Conservation (phyloP, 805 yeast species). For the Kuraishia piskuri region DNA sequence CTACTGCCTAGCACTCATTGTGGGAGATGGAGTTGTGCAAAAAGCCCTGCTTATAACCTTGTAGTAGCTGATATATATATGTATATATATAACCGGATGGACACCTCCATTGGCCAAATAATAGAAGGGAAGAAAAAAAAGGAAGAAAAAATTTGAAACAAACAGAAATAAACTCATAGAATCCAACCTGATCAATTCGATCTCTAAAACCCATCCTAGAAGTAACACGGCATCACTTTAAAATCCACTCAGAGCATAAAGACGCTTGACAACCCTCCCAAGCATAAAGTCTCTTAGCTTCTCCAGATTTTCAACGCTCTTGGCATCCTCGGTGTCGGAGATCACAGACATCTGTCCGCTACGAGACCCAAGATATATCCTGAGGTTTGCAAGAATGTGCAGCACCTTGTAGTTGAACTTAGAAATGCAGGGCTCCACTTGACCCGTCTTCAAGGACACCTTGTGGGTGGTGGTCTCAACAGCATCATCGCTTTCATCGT, state of each 20-base stretch:
- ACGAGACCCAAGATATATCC: constrained; percentile 20
- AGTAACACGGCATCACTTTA: too few species aligned
- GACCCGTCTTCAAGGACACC: not conserved
- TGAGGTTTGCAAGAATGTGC: constrained; percentile 19
- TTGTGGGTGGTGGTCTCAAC: constrained; percentile 5
- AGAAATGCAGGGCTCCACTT: constrained; percentile 11
- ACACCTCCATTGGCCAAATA: not conserved
- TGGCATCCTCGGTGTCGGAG: not conserved
- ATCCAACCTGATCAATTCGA: too few species aligned
- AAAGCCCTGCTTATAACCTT: too few species aligned
- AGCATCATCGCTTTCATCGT: constrained; percentile 3
- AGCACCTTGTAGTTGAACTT: constrained; percentile 16
- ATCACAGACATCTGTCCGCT: constrained; percentile 1
- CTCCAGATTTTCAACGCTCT: not conserved
- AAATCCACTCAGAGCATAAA: not conserved
- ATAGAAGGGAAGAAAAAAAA: not conserved
- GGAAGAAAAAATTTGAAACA: too few species aligned
- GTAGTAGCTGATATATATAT: too few species aligned
- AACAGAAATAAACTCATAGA: too few species aligned
- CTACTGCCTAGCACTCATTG: not conserved
- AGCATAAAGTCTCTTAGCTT: not conserved
- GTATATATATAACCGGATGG: too few species aligned
- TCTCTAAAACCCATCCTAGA: too few species aligned
- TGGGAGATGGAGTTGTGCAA: too few species aligned
- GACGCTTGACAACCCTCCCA: constrained; percentile 7